Percentiles rank a stretch among this genome's conserved stretches.
Evolutionary conservation across 805 yeast species (phyloP).

Genomic region (Yamadazyma tumulicola): DNA sequence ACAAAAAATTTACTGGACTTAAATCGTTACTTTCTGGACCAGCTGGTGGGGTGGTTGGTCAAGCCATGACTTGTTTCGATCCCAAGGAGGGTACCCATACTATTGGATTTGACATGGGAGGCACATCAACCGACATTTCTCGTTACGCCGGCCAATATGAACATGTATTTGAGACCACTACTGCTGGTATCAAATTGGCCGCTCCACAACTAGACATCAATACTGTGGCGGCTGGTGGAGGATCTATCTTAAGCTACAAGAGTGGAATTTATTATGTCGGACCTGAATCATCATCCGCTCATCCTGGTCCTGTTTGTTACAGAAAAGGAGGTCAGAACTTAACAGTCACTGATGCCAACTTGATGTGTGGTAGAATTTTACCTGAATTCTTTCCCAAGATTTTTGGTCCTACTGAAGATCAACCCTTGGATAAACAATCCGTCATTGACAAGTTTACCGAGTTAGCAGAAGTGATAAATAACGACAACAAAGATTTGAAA

Average conservation of each 20-base stretch:
- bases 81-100: conserved; percentile 20
- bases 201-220: conserved; percentile 43
- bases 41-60: conserved; percentile 97
- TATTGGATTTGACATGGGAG: conserved; percentile 42
- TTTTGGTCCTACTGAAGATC: conserved; percentile 76
- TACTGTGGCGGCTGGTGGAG: conserved; percentile 46
- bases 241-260: conserved; percentile 27
- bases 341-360: conserved; percentile 81
- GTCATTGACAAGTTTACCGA: conserved; percentile 48
- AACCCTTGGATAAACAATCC: conserved; percentile 58
- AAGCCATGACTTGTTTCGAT: conserved; percentile 74
- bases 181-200: conserved; percentile 82
- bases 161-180: conserved; percentile 79
- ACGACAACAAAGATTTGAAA: conserved; percentile 53
- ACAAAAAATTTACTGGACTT: conserved; percentile 77
- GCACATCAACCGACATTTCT: conserved; percentile 43
- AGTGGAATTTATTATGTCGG: conserved; percentile 60
- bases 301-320: conserved; percentile 88
- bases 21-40: conserved; percentile 91
- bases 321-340: conserved; percentile 52
- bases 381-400: conserved; percentile 77
- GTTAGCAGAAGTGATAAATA: conserved; percentile 56
- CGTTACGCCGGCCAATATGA: conserved; percentile 59
- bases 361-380: conserved; percentile 64
- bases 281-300: conserved; percentile 82